Evolutionary conservation across 2,329 filamentous ascomycete genomes (phyloP).

Genomic region (Talaromyces sp.): DNA sequence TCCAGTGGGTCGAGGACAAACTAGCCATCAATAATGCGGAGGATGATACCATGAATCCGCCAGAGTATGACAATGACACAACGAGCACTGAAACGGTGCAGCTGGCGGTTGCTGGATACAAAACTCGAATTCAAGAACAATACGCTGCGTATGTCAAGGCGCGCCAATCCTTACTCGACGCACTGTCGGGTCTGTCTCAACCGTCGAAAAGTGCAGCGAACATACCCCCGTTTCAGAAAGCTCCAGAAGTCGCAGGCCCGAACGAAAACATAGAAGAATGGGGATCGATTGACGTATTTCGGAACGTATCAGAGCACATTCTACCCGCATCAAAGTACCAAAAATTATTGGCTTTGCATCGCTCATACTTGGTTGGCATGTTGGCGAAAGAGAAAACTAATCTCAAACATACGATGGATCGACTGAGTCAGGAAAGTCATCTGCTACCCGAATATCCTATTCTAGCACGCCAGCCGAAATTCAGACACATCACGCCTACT

Average conservation of each 20-base stretch:
- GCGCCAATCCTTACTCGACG: slow-evolving; percentile 35
- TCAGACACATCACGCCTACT: slow-evolving; percentile 31
- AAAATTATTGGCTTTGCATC: slow-evolving; percentile 36
- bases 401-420: slow-evolving; percentile 35
- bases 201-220: slow-evolving; percentile 23
- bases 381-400: slow-evolving; percentile 39
- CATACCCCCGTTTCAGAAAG: slow-evolving; percentile 17
- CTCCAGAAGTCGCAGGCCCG: slow-evolving; percentile 14
- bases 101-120: slow-evolving; percentile 30
- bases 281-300: slow-evolving; percentile 30
- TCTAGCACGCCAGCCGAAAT: slow-evolving; percentile 34
- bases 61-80: slow-evolving; percentile 24
- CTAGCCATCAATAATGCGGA: slow-evolving; percentile 34
- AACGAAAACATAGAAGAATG: slow-evolving; percentile 17
- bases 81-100: slow-evolving; percentile 30
- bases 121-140: slow-evolving; percentile 32
- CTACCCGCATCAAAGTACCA: slow-evolving; percentile 35
- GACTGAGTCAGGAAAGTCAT: slow-evolving; percentile 42
- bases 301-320: slow-evolving; percentile 32
- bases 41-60: slow-evolving; percentile 25
- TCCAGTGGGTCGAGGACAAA: slow-evolving; percentile 51
- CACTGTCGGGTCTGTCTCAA: slow-evolving; percentile 35
- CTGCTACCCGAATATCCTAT: slow-evolving; percentile 42
- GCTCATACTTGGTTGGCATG: slow-evolving; percentile 35
- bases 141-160: slow-evolving; percentile 37